These are phyloP conservation scores for Aspergillus quadricinctus DNA, from an alignment of 2,329 filamentous ascomycete species.

Conservation along the genomic window DNA sequence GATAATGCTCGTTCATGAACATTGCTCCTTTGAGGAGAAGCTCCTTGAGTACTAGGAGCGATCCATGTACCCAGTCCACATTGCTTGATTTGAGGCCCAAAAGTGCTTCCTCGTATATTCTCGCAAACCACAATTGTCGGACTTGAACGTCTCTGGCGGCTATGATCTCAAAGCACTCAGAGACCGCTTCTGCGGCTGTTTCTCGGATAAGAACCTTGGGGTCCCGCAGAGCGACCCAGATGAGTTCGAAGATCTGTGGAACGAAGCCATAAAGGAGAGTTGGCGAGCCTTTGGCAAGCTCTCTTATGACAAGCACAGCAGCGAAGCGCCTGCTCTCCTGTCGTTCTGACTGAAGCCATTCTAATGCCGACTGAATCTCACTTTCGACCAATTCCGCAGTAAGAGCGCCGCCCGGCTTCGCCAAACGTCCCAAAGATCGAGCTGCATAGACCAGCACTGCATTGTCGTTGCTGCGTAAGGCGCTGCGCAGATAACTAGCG, in stretches of 20 bases:
- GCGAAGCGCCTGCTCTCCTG: slow-evolving; percentile 92
- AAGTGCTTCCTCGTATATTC: slow-evolving; percentile 83
- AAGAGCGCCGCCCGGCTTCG: slow-evolving; percentile 84
- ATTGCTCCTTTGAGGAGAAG: slow-evolving; percentile 91
- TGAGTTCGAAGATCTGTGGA: slow-evolving; percentile 88
- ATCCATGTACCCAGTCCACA: slow-evolving; percentile 89
- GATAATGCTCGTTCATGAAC: slow-evolving; percentile 97
- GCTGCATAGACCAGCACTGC: slow-evolving; percentile 87
- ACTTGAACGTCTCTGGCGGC: slow-evolving; percentile 85
- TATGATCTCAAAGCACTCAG: slow-evolving; percentile 93
- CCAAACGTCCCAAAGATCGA: slow-evolving; percentile 81
- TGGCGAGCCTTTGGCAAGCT: slow-evolving; percentile 86
- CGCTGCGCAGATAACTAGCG: slow-evolving; percentile 79
- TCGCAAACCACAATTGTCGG: slow-evolving; percentile 81
- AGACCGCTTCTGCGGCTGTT: slow-evolving; percentile 87
- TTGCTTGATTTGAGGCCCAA: slow-evolving; percentile 74
- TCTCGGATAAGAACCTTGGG: slow-evolving; percentile 85
- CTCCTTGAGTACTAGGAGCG: slow-evolving; percentile 86
- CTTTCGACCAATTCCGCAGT: slow-evolving; percentile 95
- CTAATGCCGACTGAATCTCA: slow-evolving; percentile 91
- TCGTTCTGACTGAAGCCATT: slow-evolving; percentile 94
- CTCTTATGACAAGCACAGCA: slow-evolving; percentile 83
- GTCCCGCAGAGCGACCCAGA: slow-evolving; percentile 92
- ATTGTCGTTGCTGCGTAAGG: slow-evolving; percentile 86
- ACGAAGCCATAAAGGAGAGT: slow-evolving; percentile 96